Percentiles rank a stretch among this genome's conserved stretches.
Evolutionary conservation across 1,284 basidiomycete genomes (phyloP).

Genomic region (Tetrapyrgos nigripes): DNA sequence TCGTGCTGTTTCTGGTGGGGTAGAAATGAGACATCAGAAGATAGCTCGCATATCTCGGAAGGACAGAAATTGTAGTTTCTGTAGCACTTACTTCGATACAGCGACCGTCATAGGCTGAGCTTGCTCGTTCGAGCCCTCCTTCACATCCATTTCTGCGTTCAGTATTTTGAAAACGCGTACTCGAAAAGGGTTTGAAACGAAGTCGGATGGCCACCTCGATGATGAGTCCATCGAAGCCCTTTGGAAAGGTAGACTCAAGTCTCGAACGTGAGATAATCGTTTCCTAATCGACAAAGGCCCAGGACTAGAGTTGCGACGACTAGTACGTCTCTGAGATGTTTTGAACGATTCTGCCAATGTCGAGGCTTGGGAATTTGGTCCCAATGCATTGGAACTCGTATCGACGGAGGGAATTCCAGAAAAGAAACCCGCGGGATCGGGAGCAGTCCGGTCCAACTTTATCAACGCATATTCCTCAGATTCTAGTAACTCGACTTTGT

Average conservation of each 20-base stretch:
- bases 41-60: not conserved
- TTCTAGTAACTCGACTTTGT: conserved; percentile 7
- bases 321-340: not conserved
- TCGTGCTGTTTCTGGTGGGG: not conserved
- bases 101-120: not conserved
- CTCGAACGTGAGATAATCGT: not conserved
- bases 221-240: not conserved
- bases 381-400: not conserved
- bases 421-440: not conserved
- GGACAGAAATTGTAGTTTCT: not conserved
- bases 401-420: too few relatives aligned
- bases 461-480: conserved; percentile 4
- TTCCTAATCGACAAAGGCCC: not conserved
- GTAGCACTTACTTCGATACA: not conserved
- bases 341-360: not conserved
- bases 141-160: too few relatives aligned
- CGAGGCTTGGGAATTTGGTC: not conserved
- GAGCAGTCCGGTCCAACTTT: not conserved
- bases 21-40: too few relatives aligned
- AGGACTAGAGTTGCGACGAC: not conserved
- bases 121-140: not conserved
- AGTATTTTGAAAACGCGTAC: too few relatives aligned
- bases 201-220: not conserved
- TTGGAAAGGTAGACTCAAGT: not conserved
- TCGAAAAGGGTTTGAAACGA: not conserved